Conservation (phyloP, 148 eudicot species). For the Persicaria maculosa region DNA sequence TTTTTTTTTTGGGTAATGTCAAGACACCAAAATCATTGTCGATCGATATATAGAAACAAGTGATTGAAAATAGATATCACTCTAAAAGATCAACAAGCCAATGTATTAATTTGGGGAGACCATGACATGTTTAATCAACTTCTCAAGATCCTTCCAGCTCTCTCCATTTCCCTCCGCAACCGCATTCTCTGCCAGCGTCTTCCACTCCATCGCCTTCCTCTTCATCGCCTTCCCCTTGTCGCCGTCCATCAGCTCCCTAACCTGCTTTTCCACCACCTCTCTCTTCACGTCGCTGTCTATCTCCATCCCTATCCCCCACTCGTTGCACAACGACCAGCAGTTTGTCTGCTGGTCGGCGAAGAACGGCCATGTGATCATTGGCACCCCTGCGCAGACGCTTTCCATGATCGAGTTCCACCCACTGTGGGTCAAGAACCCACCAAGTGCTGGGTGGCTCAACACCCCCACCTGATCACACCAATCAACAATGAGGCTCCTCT, state of each 20-base stretch:
- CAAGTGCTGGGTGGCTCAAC: background rate
- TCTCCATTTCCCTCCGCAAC: background rate
- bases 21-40: no score
- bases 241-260: background rate
- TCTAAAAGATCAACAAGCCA: no score
- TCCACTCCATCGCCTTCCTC: background rate
- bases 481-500: background rate
- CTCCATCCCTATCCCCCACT: background rate
- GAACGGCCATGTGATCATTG: background rate
- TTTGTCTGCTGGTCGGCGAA: background rate
- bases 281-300: background rate
- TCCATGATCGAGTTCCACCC: conserved; percentile 1
- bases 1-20: no score
- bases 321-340: background rate
- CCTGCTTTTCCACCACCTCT: background rate
- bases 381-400: background rate
- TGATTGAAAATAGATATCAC: no score
- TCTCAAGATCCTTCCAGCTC: background rate
- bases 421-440: background rate
- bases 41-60: no score
- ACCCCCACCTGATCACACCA: conserved; percentile 3
- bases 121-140: background rate
- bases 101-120: no score
- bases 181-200: background rate
- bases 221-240: background rate